Base-by-base conservation (phyloP, 768 basidiomycete genomes). In the Podaxis rugospora region DNA sequence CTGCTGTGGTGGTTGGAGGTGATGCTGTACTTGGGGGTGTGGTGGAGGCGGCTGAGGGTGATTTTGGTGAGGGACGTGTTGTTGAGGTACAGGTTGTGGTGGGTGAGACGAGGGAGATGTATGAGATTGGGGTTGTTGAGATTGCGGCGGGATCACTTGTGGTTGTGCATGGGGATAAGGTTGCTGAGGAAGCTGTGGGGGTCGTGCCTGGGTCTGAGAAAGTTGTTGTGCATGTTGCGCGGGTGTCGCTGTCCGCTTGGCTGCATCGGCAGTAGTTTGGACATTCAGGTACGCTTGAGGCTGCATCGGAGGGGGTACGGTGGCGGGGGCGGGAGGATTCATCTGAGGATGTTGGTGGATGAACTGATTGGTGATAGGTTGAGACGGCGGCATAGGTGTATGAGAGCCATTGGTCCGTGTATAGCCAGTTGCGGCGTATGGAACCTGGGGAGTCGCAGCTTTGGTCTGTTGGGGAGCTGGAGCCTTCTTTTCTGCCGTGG, bases 261-360 rank as follows among this genome's bases (percentile, higher is more conserved):
- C 64, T 23, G 69, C 70, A 36, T 72, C 72, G 23, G 66, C 66
- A 5, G 73, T 69, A 6, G 75, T 72, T 59, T 76, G 75, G 40
- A 70, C 72, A 3, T 72, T 69, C 0, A 74, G 72, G 57, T 76
- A 76, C 14, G 74, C 65, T 35, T 56, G 75, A 3, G 74, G 67
- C 57, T 78, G 75, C 18, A 72, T 69, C 52, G 73, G 74, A 6
- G 75, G 72, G 62, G 79, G 82, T 63, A 74, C 67, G n/a, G 68
- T 66, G 4, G 71, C 65, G 49, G 66, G 55, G 59, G 64, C 61
- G 11, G 74, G 67, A 16, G 72, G 47, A 16, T 70, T 69, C 23
- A 69, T 57, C 3, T 72, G 66, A 10, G 75, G 64, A 47, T 73
- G 72, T 54, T 74, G 73, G 61, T 74, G 68, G 9, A 75, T 71